These are phyloP conservation scores for Austropuccinia psidii DNA, from an alignment of 1,284 basidiomycete species.

Conservation along the genomic window DNA sequence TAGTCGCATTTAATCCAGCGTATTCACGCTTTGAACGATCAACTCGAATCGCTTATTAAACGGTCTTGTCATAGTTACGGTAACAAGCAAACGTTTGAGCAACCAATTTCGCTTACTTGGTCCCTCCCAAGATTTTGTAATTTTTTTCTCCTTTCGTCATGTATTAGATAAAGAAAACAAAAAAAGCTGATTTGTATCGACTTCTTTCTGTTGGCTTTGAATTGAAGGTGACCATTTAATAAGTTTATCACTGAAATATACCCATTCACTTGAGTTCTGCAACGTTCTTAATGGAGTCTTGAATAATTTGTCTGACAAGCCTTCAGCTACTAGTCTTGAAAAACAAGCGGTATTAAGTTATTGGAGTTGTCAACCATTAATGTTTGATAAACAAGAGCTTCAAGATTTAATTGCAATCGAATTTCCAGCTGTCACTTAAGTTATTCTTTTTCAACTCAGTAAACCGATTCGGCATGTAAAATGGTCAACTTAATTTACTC, in stretches of 20 bases:
- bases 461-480: too few species aligned
- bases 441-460: too few species aligned
- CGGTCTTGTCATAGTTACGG: not conserved
- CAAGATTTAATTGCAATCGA: constrained; percentile 2
- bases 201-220: not conserved
- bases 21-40: constrained; percentile 1
- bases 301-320: too few species aligned
- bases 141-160: not conserved
- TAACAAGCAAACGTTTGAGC: not conserved
- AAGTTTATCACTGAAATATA: not conserved
- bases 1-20: not conserved
- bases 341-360: constrained; percentile 35
- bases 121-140: constrained; percentile 12
- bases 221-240: constrained; percentile 18
- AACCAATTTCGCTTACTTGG: constrained; percentile 21
- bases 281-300: not conserved
- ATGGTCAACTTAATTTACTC: too few species aligned
- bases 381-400: constrained; percentile 4
- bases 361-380: constrained; percentile 34
- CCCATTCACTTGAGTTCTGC: not conserved
- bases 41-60: constrained; percentile 5
- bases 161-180: not conserved
- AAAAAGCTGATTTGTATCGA: not conserved
- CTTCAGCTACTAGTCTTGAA: not conserved
- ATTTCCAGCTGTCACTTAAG: constrained; percentile 3